Conservation (phyloP, 495 filamentous ascomycete species). For the Penicillium antarcticum region DNA sequence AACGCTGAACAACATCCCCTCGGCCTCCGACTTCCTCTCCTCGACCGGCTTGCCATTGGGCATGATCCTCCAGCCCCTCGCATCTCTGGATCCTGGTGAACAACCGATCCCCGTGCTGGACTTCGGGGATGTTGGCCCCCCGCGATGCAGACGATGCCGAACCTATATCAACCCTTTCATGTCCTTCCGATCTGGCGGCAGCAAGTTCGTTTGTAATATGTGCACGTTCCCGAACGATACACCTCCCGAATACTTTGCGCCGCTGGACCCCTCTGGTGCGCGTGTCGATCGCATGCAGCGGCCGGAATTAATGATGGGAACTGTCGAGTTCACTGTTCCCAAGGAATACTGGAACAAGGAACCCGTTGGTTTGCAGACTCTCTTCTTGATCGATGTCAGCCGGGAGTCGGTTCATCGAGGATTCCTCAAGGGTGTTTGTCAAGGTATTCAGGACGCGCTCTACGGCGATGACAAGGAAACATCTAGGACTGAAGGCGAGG, state of each 20-base stretch:
- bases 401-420: slow-evolving; percentile 86
- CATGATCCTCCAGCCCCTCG: slow-evolving; percentile 84
- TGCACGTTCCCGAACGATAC: slow-evolving; percentile 98
- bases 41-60: slow-evolving; percentile 82
- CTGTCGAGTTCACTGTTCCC: slow-evolving; percentile 92
- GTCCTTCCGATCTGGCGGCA: slow-evolving; percentile 91
- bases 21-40: slow-evolving; percentile 72
- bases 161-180: slow-evolving; percentile 99
- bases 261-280: slow-evolving; percentile 80
- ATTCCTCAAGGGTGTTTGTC: slow-evolving; percentile 86
- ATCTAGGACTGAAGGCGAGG: slow-evolving; percentile 53
- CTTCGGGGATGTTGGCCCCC: slow-evolving; percentile 89
- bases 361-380: slow-evolving; percentile 78
- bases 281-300: slow-evolving; percentile 86
- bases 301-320: slow-evolving; percentile 85
- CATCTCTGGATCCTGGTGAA: slow-evolving; percentile 79
- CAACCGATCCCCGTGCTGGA: slow-evolving; percentile 87
- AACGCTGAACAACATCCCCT: slow-evolving; percentile 87
- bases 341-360: slow-evolving; percentile 99
- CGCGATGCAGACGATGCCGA: slow-evolving; percentile 87
- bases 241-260: slow-evolving; percentile 85
- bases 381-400: slow-evolving; percentile 91
- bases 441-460: slow-evolving; percentile 79
- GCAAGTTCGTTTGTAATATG: slow-evolving; percentile 97
- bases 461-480: slow-evolving; percentile 60